Evolutionary conservation across 352 stramenopile genomes (phyloP), one percentile per base, ranked within the genome.

Genomic region (Pythium pyrilobum): DNA sequence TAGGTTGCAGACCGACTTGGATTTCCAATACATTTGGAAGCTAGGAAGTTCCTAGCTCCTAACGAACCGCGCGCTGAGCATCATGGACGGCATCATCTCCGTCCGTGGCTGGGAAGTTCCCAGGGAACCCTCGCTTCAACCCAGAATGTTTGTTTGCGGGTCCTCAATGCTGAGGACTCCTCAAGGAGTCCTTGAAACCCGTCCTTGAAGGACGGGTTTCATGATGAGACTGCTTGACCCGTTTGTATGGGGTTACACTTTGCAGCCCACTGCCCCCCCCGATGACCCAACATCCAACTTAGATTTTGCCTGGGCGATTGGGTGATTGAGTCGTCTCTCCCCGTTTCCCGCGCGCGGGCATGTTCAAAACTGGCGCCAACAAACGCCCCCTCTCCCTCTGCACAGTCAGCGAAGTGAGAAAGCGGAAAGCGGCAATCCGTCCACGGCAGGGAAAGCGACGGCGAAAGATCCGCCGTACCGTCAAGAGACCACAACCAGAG

Each of bases 291-390:
- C 8, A 36, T 36, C 9, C 9, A 15, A 36, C 9, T 36, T 8
- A 15, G 42, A 15, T 49, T 37, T 16, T 2, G 7, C n/a, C 5
- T 56, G 38, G 52, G 52, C 54, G 25, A 40, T 45, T 40, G 41
- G 36, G 29, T 37, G 29, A 46, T 62, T 56, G 44, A 13, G 31
- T 5, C 27, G 29, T 18, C 37, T 4, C 6, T 24, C 27, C n/a
- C 23, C 7, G 15, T 56, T 46, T 56, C 38, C 38, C 49, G 49
- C 49, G 49, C 49, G 54, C 54, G 54, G 45, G 54, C 45, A 40
- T 33, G 29, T 49, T 50, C 15, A 51, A 56, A 51, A 51, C 28
- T 51, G 28, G 44, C 44, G 44, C 44, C 44, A 51, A n/a, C 29
- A 27, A 3, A 16, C 28, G 13, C 12, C 16, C 24, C 29, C 42